Evolutionary conservation across 805 yeast genomes (phyloP).

Genomic region (Osmozyma mogii): DNA sequence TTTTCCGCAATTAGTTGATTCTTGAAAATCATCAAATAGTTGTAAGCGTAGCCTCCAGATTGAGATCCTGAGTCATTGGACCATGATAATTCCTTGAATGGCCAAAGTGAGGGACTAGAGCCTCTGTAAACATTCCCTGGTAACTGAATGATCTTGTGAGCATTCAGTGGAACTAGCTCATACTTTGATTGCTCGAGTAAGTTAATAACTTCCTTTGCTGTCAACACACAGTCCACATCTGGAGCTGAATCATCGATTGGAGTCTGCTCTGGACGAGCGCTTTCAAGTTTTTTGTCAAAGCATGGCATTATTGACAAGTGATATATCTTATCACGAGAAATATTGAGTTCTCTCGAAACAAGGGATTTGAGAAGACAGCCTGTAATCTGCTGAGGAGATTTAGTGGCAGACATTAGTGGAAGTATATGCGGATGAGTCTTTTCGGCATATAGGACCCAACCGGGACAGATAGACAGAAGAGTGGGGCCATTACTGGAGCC

Average conservation of each 20-base stretch:
- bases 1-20: conserved; percentile 14
- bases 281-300: conserved; percentile 92
- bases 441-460: conserved; percentile 93
- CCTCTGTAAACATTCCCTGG: conserved; percentile 13
- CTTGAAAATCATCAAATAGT: conserved; percentile 45
- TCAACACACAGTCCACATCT: conserved; percentile 92
- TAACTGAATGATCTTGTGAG: no score
- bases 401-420: conserved; percentile 61
- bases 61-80: conserved; percentile 66
- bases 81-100: conserved; percentile 56
- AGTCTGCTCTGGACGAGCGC: conserved; percentile 70
- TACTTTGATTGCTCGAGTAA: conserved; percentile 51
- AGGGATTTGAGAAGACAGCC: conserved; percentile 65
- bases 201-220: conserved; percentile 80
- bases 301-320: conserved; percentile 94
- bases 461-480: conserved; percentile 81
- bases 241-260: conserved; percentile 11
- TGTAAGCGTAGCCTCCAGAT: conserved; percentile 84
- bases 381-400: conserved; percentile 91
- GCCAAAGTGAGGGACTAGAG: conserved; percentile 58
- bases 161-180: conserved; percentile 16
- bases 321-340: conserved; percentile 42
- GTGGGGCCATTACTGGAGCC: conserved; percentile 34
- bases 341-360: conserved; percentile 20
- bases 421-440: conserved; percentile 87